A percentile compares a stretch with the other conserved stretches of the same genome.
These are phyloP conservation scores for Candida methanosorbosa DNA, from an alignment of 805 yeast species.

Conservation along the genomic window DNA sequence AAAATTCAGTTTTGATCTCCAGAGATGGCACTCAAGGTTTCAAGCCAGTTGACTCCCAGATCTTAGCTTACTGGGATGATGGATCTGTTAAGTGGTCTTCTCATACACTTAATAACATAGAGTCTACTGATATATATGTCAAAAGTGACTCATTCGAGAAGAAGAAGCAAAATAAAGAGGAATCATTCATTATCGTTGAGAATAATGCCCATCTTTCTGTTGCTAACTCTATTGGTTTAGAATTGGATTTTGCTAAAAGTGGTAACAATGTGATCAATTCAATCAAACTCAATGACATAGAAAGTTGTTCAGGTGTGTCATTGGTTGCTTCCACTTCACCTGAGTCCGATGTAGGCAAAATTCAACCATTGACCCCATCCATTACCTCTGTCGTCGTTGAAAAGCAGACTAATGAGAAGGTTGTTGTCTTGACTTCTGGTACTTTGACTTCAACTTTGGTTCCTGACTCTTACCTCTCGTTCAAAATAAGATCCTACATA, in stretches of 20 bases:
- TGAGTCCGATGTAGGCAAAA: background rate
- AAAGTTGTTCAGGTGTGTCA: background rate
- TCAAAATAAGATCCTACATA: slow-evolving; percentile 4
- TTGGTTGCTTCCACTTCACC: background rate
- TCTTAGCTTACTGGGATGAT: slow-evolving; percentile 2
- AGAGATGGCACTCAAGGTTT: background rate
- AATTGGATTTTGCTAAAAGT: background rate
- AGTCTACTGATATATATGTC: background rate
- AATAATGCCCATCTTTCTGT: background rate
- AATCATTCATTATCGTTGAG: background rate
- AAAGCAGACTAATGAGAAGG: background rate
- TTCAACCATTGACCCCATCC: background rate
- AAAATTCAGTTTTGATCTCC: background rate
- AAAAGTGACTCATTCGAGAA: background rate
- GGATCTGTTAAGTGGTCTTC: slow-evolving; percentile 1
- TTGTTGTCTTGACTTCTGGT: slow-evolving; percentile 1
- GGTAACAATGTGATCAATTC: background rate
- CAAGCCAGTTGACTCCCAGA: background rate
- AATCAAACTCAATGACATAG: background rate
- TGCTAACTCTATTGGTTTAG: background rate
- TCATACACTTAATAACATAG: background rate
- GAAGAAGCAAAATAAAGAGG: background rate
- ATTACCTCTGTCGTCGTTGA: background rate
- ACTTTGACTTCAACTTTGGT: background rate
- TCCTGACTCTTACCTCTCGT: slow-evolving; percentile 1